Base-by-base conservation (phyloP, 2,329 filamentous ascomycete species). In the Beauveria brongniartii region DNA sequence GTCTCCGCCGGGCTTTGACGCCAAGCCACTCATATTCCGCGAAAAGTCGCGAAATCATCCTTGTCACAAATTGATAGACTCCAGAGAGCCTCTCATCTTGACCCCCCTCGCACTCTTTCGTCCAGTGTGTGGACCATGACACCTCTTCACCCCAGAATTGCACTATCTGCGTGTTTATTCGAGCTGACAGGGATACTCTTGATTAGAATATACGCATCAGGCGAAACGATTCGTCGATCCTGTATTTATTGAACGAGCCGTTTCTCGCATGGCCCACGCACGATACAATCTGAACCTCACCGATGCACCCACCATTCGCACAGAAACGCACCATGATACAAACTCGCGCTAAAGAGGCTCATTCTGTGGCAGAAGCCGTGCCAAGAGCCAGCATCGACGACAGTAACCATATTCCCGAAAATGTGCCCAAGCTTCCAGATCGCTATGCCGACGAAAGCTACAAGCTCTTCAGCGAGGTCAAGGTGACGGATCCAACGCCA, bases 371-470 rank as follows among this genome's bases (percentile, higher is more conserved):
- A 16, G n/a, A 7, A 22, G 14, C 24, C 14, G 8, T 5, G 4
- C 5, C 18, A 5, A 24, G 10, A 22, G 37, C 10, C 10, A 52
- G 7, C 40, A 52, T 22, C 18, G 26, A 30, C 30, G 57, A 59
- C 1, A 41, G 22, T 14, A 40, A 44, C 8, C 3, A n/a, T 40
- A 41, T 24, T 7, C 4, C 26, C 2, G 22, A 44, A 6, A n/a
- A 44, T 34, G 44, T 52, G 1, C 72, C 66, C 10, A 75, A 72
- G 57, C 65, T 77, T 1, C 68, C 73, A 0, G 72, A 72, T 46
- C 71, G 69, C 22, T 75, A 71, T 56, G 74, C 73, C 2, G 74
- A 77, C 54, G 74, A 76, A 63, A 76, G 74, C 58, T 76, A 75
- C 63, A 77, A 74, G 61, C 69, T 77, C 8, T 75, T 76, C 50